Evolutionary conservation across 2,329 filamentous ascomycete genomes (phyloP).

Genomic region (Gaeumannomyces sp.): DNA sequence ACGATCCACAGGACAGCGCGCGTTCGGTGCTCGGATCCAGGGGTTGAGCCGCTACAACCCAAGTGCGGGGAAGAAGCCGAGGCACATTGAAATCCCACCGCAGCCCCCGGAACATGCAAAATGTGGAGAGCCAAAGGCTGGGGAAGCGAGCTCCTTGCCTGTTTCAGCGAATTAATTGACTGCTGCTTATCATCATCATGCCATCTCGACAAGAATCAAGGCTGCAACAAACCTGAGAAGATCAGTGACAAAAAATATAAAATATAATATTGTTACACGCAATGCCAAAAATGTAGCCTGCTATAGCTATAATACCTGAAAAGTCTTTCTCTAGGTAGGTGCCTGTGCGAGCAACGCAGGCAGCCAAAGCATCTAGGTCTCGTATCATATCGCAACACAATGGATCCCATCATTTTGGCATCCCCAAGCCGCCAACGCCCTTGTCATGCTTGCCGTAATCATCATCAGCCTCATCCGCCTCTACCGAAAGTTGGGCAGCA

Average conservation of each 20-base stretch:
- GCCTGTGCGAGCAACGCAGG: neutral
- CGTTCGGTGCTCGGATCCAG: neutral
- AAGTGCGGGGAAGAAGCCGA: constrained; percentile 11
- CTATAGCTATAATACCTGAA: neutral
- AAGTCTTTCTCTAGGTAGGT: neutral
- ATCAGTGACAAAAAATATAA: neutral
- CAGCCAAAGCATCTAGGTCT: neutral
- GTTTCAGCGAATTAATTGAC: neutral
- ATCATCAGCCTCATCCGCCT: neutral
- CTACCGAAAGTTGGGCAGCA: constrained; percentile 6
- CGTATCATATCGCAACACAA: neutral
- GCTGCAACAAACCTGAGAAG: too few species aligned
- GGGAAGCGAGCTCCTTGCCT: neutral
- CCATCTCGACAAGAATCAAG: too few species aligned
- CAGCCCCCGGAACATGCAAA: neutral
- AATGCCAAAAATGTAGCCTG: neutral
- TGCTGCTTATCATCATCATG: neutral
- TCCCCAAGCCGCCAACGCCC: neutral
- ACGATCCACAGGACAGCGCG: too few species aligned
- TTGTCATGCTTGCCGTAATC: neutral
- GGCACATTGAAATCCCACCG: neutral
- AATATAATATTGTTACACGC: neutral
- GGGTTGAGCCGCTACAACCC: neutral
- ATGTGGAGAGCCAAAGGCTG: too few species aligned
- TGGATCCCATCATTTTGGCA: too few species aligned